Conservation (phyloP, 2,329 filamentous ascomycete genomes). For the Chrysoporthe austroafricana region DNA sequence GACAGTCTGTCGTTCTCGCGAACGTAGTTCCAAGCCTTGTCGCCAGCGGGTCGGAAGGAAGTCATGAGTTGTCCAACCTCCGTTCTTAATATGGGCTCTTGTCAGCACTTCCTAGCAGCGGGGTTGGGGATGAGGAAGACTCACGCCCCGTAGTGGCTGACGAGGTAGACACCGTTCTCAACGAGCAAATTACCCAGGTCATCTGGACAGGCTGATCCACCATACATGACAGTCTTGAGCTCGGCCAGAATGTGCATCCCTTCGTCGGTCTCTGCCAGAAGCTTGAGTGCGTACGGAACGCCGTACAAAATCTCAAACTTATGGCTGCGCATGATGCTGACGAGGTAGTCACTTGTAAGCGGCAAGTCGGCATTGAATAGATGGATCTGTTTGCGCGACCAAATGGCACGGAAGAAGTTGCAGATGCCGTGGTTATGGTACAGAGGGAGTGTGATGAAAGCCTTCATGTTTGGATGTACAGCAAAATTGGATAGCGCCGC, state of each 20-base stretch:
- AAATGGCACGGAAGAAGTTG: constrained; percentile 57
- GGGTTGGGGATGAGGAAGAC: constrained; percentile 32
- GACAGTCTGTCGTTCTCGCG: constrained; percentile 47
- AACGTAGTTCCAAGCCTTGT: constrained; percentile 66
- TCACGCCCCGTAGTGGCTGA: constrained; percentile 60
- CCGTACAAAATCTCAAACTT: constrained; percentile 59
- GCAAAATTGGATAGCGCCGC: constrained; percentile 54
- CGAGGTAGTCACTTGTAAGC: constrained; percentile 53
- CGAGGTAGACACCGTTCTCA: constrained; percentile 56
- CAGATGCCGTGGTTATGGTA: constrained; percentile 64
- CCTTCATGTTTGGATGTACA: constrained; percentile 44
- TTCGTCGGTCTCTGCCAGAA: constrained; percentile 61
- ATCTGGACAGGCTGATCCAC: constrained; percentile 62
- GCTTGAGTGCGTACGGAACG: constrained; percentile 67
- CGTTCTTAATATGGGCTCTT: constrained; percentile 40
- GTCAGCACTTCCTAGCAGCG: neutral
- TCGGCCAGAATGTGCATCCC: constrained; percentile 52
- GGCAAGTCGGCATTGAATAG: constrained; percentile 60
- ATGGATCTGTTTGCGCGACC: constrained; percentile 52
- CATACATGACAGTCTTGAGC: constrained; percentile 59
- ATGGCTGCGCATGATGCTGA: constrained; percentile 46
- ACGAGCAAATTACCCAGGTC: constrained; percentile 59
- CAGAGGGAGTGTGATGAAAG: constrained; percentile 60
- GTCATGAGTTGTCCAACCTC: constrained; percentile 67
- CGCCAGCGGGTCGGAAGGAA: constrained; percentile 54